Evolutionary conservation across 495 filamentous ascomycete genomes (phyloP).

Genomic region (Talaromyces liani): DNA sequence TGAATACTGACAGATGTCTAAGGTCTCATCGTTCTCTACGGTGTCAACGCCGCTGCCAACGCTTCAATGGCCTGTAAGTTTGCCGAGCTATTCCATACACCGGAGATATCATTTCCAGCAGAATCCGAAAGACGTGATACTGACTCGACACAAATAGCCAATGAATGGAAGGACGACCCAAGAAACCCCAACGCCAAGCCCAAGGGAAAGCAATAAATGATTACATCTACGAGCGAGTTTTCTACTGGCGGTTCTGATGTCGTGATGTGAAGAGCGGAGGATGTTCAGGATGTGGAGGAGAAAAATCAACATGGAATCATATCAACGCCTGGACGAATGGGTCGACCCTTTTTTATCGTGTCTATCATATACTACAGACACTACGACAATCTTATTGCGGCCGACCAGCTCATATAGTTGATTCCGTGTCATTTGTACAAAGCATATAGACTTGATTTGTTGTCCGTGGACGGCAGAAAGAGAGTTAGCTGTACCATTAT

Average conservation of each 20-base stretch:
- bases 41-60: conserved; percentile 71
- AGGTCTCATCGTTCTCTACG: conserved; percentile 82
- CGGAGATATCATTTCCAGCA: not conserved
- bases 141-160: conserved; percentile 45
- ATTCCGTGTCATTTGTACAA: conserved; percentile 8
- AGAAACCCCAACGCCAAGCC: conserved; percentile 69
- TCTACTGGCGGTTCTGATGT: not conserved
- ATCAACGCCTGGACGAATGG: not conserved
- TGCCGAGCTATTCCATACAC: conserved; percentile 1
- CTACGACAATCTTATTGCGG: not conserved
- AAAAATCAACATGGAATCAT: not conserved
- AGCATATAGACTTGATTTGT: conserved; percentile 10
- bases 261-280: not conserved
- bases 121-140: not conserved
- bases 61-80: conserved; percentile 65
- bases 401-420: not conserved
- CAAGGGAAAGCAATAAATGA: conserved; percentile 36
- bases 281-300: not conserved
- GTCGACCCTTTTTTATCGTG: not conserved
- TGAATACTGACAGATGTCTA: conserved; percentile 25
- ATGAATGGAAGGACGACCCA: conserved; percentile 93
- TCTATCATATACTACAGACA: no score
- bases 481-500: conserved; percentile 11
- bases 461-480: conserved; percentile 8
- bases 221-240: not conserved